phyloP scores from a whole-genome alignment of 331 rosid species.

The Telfairia occidentalis region DNA sequence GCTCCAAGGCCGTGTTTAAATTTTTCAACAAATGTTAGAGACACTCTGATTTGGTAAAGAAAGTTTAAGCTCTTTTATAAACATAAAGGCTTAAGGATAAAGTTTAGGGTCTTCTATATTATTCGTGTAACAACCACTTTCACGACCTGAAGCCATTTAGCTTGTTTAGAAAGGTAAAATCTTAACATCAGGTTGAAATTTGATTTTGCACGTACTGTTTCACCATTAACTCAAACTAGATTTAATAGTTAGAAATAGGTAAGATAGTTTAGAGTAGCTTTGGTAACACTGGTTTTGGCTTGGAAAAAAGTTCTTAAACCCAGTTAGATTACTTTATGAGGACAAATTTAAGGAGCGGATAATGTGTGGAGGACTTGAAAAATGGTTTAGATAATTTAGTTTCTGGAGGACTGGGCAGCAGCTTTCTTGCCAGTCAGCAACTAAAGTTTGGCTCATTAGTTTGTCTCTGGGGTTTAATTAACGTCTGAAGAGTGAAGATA shows the following conservation, averaged over 20 bases:
- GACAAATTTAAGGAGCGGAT: neutral
- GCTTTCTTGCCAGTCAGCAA: neutral
- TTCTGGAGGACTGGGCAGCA: neutral
- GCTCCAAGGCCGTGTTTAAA: neutral
- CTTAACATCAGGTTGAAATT: too few species aligned
- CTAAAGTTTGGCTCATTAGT: neutral
- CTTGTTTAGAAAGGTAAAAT: too few species aligned
- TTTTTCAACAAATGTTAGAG: neutral
- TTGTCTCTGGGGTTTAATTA: neutral
- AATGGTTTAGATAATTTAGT: neutral
- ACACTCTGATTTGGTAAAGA: neutral
- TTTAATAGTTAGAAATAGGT: neutral
- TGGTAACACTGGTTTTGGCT: neutral
- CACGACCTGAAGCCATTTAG: neutral
- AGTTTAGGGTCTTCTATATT: neutral
- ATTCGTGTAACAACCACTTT: neutral
- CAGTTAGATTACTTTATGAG: neutral
- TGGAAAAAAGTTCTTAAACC: neutral
- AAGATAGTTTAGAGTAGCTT: neutral
- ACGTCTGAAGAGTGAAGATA: neutral
- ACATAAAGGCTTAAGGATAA: too few species aligned
- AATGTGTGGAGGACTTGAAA: neutral
- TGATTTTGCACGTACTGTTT: neutral
- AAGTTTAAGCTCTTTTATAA: neutral
- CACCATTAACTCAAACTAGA: neutral